A percentile compares a stretch with the other conserved stretches of the same genome.
Conservation (phyloP, 805 yeast species). For the Starmerella bombicola region DNA sequence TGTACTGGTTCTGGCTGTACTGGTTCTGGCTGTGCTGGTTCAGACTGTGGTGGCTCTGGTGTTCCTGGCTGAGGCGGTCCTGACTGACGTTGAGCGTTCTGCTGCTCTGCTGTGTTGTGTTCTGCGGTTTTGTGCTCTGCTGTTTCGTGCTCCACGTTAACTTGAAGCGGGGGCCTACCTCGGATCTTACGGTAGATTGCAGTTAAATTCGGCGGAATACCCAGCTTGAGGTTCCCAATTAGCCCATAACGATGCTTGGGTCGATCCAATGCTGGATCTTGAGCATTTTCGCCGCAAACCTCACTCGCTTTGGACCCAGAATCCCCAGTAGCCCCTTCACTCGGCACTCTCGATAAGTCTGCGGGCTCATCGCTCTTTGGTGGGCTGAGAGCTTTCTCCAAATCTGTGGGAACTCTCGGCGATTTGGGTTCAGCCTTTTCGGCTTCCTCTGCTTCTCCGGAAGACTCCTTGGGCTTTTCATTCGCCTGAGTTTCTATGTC, state of each 20-base stretch:
- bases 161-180: not conserved
- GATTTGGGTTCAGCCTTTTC: not conserved
- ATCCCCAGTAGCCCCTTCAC: not conserved
- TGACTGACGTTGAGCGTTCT: no score
- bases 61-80: no score
- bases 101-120: no score
- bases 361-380: not conserved
- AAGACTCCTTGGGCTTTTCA: no score
- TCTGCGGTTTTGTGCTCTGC: no score
- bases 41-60: no score
- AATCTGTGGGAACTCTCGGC: not conserved
- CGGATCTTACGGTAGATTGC: slow-evolving; percentile 12
- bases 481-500: not conserved
- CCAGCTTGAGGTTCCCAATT: slow-evolving; percentile 12
- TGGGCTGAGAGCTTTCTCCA: not conserved
- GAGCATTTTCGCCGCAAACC: no score
- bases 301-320: not conserved
- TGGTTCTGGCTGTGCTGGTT: no score
- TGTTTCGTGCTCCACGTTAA: no score
- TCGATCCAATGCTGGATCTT: no score
- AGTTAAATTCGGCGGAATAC: slow-evolving; percentile 18
- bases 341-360: not conserved
- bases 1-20: no score
- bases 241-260: slow-evolving; percentile 17
- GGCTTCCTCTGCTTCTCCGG: no score